Conservation (phyloP, 2,329 filamentous ascomycete species). For the Leptographium radiaticola region DNA sequence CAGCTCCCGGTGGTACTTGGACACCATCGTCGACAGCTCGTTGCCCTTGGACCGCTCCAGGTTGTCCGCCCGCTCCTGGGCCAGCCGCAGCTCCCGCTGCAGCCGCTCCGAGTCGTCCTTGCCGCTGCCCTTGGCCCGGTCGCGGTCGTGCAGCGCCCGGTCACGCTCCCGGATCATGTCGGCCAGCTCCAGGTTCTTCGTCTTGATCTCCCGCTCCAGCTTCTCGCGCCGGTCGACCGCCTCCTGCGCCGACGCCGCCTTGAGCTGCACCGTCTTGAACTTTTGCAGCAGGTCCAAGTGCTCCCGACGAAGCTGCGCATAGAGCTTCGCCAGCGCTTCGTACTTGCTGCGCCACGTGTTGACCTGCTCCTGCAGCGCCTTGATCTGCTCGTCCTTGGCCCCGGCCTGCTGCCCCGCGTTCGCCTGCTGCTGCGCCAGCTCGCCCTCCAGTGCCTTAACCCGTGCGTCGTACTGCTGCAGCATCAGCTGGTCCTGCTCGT, state of each 20-base stretch:
- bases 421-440: conserved; percentile 67
- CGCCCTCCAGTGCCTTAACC: conserved; percentile 83
- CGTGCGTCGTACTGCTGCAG: conserved; percentile 91
- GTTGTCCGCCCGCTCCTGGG: conserved; percentile 82
- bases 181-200: conserved; percentile 95
- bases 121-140: conserved; percentile 71
- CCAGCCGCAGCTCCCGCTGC: conserved; percentile 84
- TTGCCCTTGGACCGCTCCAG: conserved; percentile 86
- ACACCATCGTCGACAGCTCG: conserved; percentile 85
- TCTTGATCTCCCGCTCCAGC: conserved; percentile 94
- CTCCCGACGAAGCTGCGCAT: conserved; percentile 89
- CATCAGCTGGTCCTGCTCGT: conserved; percentile 94
- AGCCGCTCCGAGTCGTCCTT: conserved; percentile 92
- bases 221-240: conserved; percentile 91
- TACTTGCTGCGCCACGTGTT: conserved; percentile 98
- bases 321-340: conserved; percentile 89
- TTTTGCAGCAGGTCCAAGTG: conserved; percentile 91
- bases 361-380: conserved; percentile 86
- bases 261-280: conserved; percentile 91
- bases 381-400: conserved; percentile 91
- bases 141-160: conserved; percentile 83
- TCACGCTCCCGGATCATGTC: conserved; percentile 98
- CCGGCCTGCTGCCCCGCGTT: conserved; percentile 75
- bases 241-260: conserved; percentile 92
- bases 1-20: conserved; percentile 96